Percentiles rank a stretch among this genome's conserved stretches.
Conservation (phyloP, 176 grass and related monocot genomes). For the Oryza brachyantha region DNA sequence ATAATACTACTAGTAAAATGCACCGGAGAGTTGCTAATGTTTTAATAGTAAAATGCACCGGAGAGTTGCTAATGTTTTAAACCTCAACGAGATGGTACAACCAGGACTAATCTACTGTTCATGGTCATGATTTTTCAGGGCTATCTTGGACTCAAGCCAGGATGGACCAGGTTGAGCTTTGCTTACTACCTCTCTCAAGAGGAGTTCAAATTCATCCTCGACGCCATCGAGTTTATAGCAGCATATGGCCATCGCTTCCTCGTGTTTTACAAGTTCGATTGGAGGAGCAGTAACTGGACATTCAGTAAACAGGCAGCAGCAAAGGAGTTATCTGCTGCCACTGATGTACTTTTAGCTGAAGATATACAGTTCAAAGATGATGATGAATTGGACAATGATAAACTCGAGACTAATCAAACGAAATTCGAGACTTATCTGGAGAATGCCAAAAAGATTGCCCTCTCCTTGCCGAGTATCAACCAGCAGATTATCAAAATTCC, state of each 20-base stretch:
- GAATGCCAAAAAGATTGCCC: constrained; percentile 39
- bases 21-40: too few relatives aligned
- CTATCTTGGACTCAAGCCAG: constrained; percentile 67
- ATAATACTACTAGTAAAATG: too few relatives aligned
- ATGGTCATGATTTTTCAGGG: constrained; percentile 36
- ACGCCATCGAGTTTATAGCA: constrained; percentile 55
- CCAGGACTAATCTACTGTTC: background rate
- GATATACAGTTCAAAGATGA: background rate
- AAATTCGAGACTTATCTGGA: constrained; percentile 61
- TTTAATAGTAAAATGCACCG: background rate
- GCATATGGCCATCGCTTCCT: constrained; percentile 63
- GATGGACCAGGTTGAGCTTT: constrained; percentile 82
- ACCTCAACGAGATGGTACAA: too few relatives aligned
- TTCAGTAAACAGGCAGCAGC: constrained; percentile 38
- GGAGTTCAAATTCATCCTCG: constrained; percentile 65
- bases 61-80: background rate
- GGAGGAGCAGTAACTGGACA: constrained; percentile 66
- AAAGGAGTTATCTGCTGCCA: background rate
- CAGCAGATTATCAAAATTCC: constrained; percentile 26
- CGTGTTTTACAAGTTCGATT: constrained; percentile 61
- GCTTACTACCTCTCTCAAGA: constrained; percentile 66
- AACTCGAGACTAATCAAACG: background rate
- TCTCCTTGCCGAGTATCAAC: constrained; percentile 37
- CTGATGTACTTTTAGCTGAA: background rate
- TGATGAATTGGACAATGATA: background rate